Percentiles rank a stretch among this genome's conserved stretches.
These are phyloP conservation scores for Gaeumannomyces sp. DNA, from an alignment of 2,329 filamentous ascomycete genomes.

Conservation along the genomic window DNA sequence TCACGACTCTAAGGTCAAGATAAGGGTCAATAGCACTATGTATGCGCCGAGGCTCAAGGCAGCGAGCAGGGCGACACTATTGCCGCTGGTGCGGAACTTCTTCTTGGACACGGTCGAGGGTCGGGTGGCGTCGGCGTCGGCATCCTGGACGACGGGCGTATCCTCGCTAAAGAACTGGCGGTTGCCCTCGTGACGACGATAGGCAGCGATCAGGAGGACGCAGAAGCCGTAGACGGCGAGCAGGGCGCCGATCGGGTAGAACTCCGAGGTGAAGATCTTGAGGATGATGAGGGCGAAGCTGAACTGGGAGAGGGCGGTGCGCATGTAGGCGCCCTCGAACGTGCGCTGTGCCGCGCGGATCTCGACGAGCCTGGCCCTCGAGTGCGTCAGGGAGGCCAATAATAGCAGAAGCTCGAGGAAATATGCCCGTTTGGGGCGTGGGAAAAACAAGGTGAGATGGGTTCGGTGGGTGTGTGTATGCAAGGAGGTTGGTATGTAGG, in stretches of 20 bases:
- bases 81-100: conserved; percentile 59
- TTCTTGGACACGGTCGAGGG: conserved; percentile 31
- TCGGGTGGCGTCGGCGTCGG: conserved; percentile 12
- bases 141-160: conserved; percentile 21
- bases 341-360: conserved; percentile 92
- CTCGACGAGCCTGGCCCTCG: conserved; percentile 63
- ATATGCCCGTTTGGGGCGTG: conserved; percentile 1
- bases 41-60: conserved; percentile 52
- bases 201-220: conserved; percentile 74
- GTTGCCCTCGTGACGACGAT: conserved; percentile 86
- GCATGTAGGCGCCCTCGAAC: conserved; percentile 94
- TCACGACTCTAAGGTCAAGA: conserved; percentile 23
- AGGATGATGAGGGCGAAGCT: conserved; percentile 90
- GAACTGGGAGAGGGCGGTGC: conserved; percentile 90
- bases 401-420: background rate
- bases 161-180: conserved; percentile 76
- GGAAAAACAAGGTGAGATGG: no score
- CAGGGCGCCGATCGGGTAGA: conserved; percentile 93
- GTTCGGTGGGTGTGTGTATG: background rate
- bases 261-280: conserved; percentile 94
- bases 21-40: conserved; percentile 46
- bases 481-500: no score
- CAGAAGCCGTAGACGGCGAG: conserved; percentile 89
- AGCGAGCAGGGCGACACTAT: conserved; percentile 54
- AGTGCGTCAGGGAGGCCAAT: background rate